Conservation (phyloP, 1,284 basidiomycete species). For the Moesziomyces aphidis region DNA sequence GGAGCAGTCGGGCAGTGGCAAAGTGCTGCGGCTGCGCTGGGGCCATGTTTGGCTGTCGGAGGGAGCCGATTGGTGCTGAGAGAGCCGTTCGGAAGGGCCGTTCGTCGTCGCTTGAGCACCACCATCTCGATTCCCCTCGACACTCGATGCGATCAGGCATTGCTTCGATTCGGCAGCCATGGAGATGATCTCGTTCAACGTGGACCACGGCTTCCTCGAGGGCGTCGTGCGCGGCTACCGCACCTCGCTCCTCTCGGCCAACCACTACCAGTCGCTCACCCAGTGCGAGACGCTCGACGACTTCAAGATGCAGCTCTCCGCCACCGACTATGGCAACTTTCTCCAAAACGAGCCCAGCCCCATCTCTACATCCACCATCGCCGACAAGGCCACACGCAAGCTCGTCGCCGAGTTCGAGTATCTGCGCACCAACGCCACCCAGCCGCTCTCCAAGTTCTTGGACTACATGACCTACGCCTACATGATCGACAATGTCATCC, state of each 20-base stretch:
- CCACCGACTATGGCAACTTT: slow-evolving; percentile 99
- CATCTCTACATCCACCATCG: slow-evolving; percentile 91
- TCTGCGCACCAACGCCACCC: slow-evolving; percentile 87
- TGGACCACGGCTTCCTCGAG: slow-evolving; percentile 70
- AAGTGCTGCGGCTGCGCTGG: background rate
- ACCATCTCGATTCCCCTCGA: background rate
- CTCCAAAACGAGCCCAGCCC: slow-evolving; percentile 96
- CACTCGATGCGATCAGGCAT: background rate
- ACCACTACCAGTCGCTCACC: slow-evolving; percentile 91
- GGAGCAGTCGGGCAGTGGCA: slow-evolving; percentile 2
- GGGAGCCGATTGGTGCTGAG: too few species aligned
- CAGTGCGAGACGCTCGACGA: slow-evolving; percentile 98
- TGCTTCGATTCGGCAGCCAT: slow-evolving; percentile 16
- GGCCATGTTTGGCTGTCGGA: too few species aligned
- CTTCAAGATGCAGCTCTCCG: slow-evolving; percentile 77
- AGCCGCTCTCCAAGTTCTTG: slow-evolving; percentile 90
- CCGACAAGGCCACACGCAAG: slow-evolving; percentile 92
- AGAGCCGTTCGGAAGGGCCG: too few species aligned
- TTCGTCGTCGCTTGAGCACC: background rate
- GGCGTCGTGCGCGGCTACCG: slow-evolving; percentile 95
- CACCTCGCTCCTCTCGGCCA: slow-evolving; percentile 86
- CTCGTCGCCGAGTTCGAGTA: slow-evolving; percentile 98
- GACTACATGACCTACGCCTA: slow-evolving; percentile 99
- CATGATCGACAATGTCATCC: slow-evolving; percentile 99
- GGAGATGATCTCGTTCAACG: slow-evolving; percentile 66